Evolutionary conservation across 1,284 basidiomycete genomes (phyloP), one percentile per base, ranked within the genome.

Genomic region (Cryptococcus floricola): DNA sequence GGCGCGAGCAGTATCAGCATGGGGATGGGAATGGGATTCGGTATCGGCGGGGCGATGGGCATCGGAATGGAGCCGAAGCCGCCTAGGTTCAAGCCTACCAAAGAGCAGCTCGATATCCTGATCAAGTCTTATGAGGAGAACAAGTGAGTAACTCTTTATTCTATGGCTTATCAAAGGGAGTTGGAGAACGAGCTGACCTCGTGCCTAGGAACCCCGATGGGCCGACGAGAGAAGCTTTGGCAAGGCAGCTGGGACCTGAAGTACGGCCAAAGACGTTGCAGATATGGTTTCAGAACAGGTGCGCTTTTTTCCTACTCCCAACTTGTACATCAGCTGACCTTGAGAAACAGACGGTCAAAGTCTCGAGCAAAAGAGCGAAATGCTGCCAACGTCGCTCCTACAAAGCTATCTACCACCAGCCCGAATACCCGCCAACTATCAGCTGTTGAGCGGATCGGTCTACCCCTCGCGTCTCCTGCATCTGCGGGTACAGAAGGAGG

Each of bases 231-330:
- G 68, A 68, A 43, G 54, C 50, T 10, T 50, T 70, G 16, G 67
- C 66, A 2, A 64, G 59, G 37, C 52, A 50, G 19, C 48, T 72
- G 10, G 68, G 70, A 9, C 53, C 57, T 3, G 67, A 66, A 23
- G 54, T 69, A 12, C 51, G 56, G 27, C 56, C 60, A 3, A 69
- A 70, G 50, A 70, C 70, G 1, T 54, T 73, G 10, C 68, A 71
- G 44, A 69, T 71, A 23, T 73, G 70, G 70, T 73, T 73, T 41
- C 69, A 71, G 54, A 73, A 73, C 49, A 52, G 70, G 67, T 70
- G n/a, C 54, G 63, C n/a, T n/a, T n/a, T n/a, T n/a, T n/a, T n/a
- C n/a, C n/a, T n/a, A n/a, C n/a, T n/a, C n/a, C n/a, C n/a, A n/a
- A n/a, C 14, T 39, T 13, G 19, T 48, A 25, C 13, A 13, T n/a